phyloP scores from a whole-genome alignment of 176 grass and related monocot genomes.

The Chloris gayana region DNA sequence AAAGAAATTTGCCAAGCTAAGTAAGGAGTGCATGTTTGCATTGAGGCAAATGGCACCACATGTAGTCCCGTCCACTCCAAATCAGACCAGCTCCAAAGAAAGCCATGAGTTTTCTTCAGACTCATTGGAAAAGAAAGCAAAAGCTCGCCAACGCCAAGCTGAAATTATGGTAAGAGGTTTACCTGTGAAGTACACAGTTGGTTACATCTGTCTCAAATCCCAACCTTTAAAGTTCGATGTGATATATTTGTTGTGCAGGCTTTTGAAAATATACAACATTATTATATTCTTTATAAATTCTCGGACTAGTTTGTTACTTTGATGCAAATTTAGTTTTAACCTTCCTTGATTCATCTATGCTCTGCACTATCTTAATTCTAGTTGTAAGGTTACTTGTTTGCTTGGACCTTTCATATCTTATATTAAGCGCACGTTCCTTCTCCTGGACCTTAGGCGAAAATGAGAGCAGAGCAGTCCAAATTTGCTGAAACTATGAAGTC shows the following conservation, averaged over 20 bases:
- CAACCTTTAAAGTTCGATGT: slow-evolving; percentile 6
- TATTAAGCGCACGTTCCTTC: slow-evolving; percentile 29
- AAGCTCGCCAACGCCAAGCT: slow-evolving; percentile 83
- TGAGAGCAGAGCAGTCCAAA: slow-evolving; percentile 93
- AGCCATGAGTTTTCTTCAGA: slow-evolving; percentile 59
- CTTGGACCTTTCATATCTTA: slow-evolving; percentile 11
- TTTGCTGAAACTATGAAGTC: slow-evolving; percentile 78
- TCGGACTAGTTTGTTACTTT: slow-evolving; percentile 17
- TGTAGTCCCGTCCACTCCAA: slow-evolving; percentile 47
- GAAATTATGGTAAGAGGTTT: slow-evolving; percentile 80
- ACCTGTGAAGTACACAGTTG: background rate
- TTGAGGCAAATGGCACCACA: slow-evolving; percentile 74
- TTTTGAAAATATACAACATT: background rate
- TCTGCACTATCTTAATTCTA: background rate
- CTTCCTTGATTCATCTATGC: background rate
- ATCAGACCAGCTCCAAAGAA: slow-evolving; percentile 36
- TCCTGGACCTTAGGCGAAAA: slow-evolving; percentile 69
- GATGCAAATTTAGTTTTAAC: background rate
- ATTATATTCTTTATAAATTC: background rate
- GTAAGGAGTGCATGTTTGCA: slow-evolving; percentile 53
- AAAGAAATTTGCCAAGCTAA: slow-evolving; percentile 86
- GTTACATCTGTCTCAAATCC: slow-evolving; percentile 4
- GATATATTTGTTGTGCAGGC: background rate
- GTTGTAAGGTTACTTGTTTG: background rate
- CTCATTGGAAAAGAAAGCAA: slow-evolving; percentile 71